These are phyloP conservation scores for Phaeophleospora eucalypticola DNA, from an alignment of 2,329 filamentous ascomycete genomes.

Conservation along the genomic window DNA sequence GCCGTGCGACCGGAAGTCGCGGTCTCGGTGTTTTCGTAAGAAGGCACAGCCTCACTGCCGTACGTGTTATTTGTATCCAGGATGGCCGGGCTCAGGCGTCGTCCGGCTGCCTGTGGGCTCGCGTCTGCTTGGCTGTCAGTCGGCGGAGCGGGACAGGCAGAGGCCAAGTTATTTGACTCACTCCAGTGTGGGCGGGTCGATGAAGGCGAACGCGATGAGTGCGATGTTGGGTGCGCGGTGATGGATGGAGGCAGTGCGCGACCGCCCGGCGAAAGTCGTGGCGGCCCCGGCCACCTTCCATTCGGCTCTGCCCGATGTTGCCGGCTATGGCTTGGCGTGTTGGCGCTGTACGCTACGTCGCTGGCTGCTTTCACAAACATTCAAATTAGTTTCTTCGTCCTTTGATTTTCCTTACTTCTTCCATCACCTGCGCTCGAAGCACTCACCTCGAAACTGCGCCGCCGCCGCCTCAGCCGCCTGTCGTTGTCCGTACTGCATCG, in stretches of 20 bases:
- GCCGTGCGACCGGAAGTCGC: slow-evolving; percentile 1
- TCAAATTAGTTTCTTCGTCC: too few species aligned
- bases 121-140: slow-evolving; percentile 3
- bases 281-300: too few species aligned
- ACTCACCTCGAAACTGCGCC: slow-evolving; percentile 4
- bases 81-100: slow-evolving; percentile 1
- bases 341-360: too few species aligned
- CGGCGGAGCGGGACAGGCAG: not conserved
- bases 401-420: not conserved
- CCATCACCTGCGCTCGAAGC: not conserved
- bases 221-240: not conserved
- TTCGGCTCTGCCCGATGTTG: not conserved
- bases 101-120: not conserved
- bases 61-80: slow-evolving; percentile 6
- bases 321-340: too few species aligned
- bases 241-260: not conserved
- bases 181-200: too few species aligned
- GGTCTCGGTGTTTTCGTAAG: not conserved
- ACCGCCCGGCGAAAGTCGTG: not conserved
- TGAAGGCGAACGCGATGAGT: too few species aligned
- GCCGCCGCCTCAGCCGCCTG: not conserved
- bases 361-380: too few species aligned
- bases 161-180: slow-evolving; percentile 1
- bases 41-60: not conserved
- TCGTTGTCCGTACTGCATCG: slow-evolving; percentile 6